Base-by-base conservation (phyloP, 2,329 filamentous ascomycete genomes). In the Lecanicillium sp. region DNA sequence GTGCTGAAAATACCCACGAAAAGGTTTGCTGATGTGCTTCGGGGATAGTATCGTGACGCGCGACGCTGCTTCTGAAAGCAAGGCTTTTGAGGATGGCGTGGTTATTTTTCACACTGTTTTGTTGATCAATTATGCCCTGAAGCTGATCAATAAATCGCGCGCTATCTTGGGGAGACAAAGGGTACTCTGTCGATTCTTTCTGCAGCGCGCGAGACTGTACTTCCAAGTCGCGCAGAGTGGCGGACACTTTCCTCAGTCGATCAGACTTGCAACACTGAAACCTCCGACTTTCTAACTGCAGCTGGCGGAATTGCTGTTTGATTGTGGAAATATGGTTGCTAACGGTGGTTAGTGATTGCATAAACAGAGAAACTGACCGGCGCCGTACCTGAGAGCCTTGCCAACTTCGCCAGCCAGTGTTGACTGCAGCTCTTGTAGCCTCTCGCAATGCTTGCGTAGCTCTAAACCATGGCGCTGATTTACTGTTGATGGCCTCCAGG, bases 21-120 rank as follows among this genome's bases (percentile, higher is more conserved):
- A 47, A 52, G 1, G 51, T 52, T 12, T 24, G 20, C n/a, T 37
- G 24, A 15, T 50, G 49, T 5, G 51, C 40, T n/a, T 37, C 41
- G 5, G 40, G 47, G 15, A 52, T 52, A 8, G 48, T 40, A 27
- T 44, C 44, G 8, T 48, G 33, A 8, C 51, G 47, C 12, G 33
- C 20, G 29, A 40, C 23, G 3, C 37, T 50, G 27, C 27, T 40
- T 26, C 29, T 20, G 17, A 48, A 41, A 11, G 30, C 29, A 20
- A 48, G 45, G 6, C 38, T 48, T 20, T 27, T 33, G 2, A 48
- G 21, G 4, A 41, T n/a, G 7, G 27, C 29, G 23, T 41, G 27
- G 29, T 48, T 21, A 10, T 11, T 38, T 17, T 42, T 23, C 29
- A 48, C 15, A n/a, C 14, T 10, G 15, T 8, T 19, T n/a, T 42